Evolutionary conservation across 2,329 filamentous ascomycete species (phyloP), one percentile per base, ranked within the genome.

Genomic region (Didymella arachidicola): DNA sequence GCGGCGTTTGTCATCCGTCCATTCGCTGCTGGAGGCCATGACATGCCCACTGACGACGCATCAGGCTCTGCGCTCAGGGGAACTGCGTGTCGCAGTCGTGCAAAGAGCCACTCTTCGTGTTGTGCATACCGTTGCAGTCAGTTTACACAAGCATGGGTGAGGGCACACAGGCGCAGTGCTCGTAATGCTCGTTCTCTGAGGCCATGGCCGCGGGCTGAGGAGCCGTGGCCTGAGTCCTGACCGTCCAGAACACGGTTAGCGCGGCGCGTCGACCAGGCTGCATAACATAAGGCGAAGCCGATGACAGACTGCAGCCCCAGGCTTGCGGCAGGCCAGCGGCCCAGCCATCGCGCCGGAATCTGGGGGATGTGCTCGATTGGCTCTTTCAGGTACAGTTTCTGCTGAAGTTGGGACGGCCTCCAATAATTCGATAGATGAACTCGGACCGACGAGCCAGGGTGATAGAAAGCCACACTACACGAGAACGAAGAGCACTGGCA

Each of bases 361-460:
- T 12, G 57, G 57, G 57, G 57, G 57, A 59, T 55, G 45, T 55
- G 51, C 47, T 51, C n/a, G 19, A 54, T 54, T 59, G 50, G 45
- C 41, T 53, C 25, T 26, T 53, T 39, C 7, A 27, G 30, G 43
- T 36, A 8, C 26, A 41, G 19, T 39, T 32, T 32, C 7, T 49
- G 16, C 14, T 41, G 25, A 50, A 22, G 2, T 44, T 18, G 34
- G 30, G n/a, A 41, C 30, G 34, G 39, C 29, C 36, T 48, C 11
- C 4, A n/a, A 36, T 19, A 25, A 32, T 26, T 47, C 26, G 16
- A 25, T 43, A 52, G 44, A 53, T 53, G 49, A 53, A 58, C 38
- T 53, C 56, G 49, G 56, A 53, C 56, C 56, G 49, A 48, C 14
- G 29, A 38, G 45, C 49, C 38, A 58, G 30, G 38, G n/a, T 53